phyloP scores from a whole-genome alignment of 495 filamentous ascomycete genomes.

The Chaetomium tenue region DNA sequence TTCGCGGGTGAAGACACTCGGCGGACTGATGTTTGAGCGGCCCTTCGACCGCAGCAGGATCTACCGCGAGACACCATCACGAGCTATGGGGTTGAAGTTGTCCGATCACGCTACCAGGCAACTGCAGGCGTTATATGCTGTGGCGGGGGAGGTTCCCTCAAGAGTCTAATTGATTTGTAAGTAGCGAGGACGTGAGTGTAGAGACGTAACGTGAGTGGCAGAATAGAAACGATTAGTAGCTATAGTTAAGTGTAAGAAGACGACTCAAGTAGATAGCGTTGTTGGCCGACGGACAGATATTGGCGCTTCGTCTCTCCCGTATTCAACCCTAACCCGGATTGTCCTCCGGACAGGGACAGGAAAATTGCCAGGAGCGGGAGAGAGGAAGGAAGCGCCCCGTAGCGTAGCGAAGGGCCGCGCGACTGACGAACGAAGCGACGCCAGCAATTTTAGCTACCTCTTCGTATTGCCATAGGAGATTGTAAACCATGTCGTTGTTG shows the following conservation, averaged over 20 bases:
- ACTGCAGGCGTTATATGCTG: neutral
- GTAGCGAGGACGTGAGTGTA: conserved; percentile 1
- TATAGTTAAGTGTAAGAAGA: neutral
- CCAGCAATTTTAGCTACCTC: conserved; percentile 16
- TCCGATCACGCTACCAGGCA: neutral
- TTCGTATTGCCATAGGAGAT: no score
- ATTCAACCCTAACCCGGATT: conserved; percentile 5
- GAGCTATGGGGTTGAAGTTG: conserved; percentile 7
- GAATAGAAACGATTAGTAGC: neutral
- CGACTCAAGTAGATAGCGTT: neutral
- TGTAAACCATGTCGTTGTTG: no score
- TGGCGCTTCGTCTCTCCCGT: conserved; percentile 14
- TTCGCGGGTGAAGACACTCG: no score
- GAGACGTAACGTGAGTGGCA: no score
- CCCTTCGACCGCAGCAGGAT: no score
- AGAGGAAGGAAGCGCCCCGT: conserved; percentile 18
- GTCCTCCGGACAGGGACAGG: conserved; percentile 13
- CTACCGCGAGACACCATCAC: neutral
- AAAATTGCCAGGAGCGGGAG: conserved; percentile 14
- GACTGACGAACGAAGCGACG: conserved; percentile 16
- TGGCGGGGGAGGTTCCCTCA: neutral
- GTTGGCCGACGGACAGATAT: conserved; percentile 11
- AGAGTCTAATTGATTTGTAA: neutral
- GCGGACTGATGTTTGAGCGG: no score
- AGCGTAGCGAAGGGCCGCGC: conserved; percentile 15